Evolutionary conservation across 176 grass and related monocot genomes (phyloP).

Genomic region (Triticum aestivum): DNA sequence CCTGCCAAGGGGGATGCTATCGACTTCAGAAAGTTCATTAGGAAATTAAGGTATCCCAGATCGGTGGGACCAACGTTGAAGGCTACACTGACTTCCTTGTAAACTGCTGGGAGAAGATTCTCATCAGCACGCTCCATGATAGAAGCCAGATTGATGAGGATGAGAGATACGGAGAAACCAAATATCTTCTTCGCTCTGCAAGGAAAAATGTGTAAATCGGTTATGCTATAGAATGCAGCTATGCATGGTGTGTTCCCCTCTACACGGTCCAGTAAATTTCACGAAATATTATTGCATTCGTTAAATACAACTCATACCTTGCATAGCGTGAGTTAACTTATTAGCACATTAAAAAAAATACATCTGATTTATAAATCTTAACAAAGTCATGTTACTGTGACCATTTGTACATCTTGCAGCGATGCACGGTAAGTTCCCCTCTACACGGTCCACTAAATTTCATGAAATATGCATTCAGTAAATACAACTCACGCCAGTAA

Average conservation of each 20-base stretch:
- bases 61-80: conserved; percentile 88
- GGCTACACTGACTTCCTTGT: conserved; percentile 91
- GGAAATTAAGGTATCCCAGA: conserved; percentile 88
- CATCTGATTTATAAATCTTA: too few species aligned
- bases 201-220: conserved; percentile 13
- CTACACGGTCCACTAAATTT: not conserved
- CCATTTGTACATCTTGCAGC: not conserved
- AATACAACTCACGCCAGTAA: not conserved
- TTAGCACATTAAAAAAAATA: too few species aligned
- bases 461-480: not conserved
- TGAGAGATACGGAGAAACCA: conserved; percentile 89
- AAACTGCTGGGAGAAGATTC: conserved; percentile 90
- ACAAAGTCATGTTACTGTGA: too few species aligned
- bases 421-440: not conserved
- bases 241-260: not conserved
- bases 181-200: conserved; percentile 81
- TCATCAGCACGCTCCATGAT: conserved; percentile 94
- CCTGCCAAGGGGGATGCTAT: conserved; percentile 81
- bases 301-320: not conserved
- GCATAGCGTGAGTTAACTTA: too few species aligned
- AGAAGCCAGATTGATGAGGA: conserved; percentile 90
- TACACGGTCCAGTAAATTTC: not conserved
- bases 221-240: not conserved
- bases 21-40: conserved; percentile 90
- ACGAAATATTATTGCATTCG: not conserved